phyloP scores from a whole-genome alignment of 164 flowering plant genomes.

The Litsea cubeba region DNA sequence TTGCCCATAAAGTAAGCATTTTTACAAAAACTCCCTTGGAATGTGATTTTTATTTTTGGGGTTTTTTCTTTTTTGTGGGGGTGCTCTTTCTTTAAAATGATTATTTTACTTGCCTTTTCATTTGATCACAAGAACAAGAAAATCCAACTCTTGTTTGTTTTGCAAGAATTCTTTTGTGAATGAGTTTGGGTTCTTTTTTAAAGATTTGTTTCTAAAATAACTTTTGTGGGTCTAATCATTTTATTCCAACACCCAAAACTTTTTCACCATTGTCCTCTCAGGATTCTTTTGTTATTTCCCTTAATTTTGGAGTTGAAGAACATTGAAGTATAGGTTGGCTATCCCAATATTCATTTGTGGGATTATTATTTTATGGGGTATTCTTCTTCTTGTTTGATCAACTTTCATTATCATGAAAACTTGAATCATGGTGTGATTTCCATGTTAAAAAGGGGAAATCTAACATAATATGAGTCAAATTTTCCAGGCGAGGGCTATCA shows the following conservation, averaged over 20 bases:
- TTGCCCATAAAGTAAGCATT: slow-evolving; percentile 61
- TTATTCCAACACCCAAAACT: not conserved
- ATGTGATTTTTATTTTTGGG: no score
- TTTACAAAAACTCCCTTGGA: not conserved
- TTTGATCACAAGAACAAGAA: no score
- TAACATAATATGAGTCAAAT: not conserved
- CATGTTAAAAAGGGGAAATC: no score
- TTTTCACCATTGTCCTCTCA: no score
- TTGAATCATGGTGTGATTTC: not conserved
- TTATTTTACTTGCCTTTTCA: no score
- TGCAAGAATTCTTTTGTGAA: not conserved
- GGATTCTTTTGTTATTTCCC: not conserved
- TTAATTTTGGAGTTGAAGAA: not conserved
- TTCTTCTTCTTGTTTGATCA: not conserved
- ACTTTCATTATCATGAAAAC: not conserved
- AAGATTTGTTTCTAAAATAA: not conserved
- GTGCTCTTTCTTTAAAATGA: no score
- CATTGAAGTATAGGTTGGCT: no score
- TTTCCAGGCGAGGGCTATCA: slow-evolving; percentile 56
- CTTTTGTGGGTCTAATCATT: not conserved
- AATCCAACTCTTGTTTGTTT: no score
- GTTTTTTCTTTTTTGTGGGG: no score
- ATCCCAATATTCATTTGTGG: no score
- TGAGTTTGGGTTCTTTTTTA: not conserved
- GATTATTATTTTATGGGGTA: not conserved